Base-by-base conservation (phyloP, 1,284 basidiomycete genomes). In the Trametes hirsuta region DNA sequence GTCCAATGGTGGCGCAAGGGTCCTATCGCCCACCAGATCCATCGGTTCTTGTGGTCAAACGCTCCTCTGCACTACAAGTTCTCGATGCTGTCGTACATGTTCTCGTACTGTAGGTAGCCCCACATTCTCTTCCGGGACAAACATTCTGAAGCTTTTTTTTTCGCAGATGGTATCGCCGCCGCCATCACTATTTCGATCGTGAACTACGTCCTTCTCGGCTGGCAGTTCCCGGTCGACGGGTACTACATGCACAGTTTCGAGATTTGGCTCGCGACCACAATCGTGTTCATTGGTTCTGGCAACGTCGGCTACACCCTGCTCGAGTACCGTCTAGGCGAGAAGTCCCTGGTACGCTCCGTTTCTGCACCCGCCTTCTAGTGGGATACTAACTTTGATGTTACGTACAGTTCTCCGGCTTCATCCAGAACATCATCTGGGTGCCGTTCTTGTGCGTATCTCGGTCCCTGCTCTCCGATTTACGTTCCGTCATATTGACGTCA, bases 271-370 rank as follows among this genome's bases (percentile, higher is more conserved):
- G 77, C 82, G 53, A 81, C 81, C 49, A 74, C 81, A n/a, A 72
- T 84, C 48, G 77, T 85, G 37, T 85, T 84, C 73, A 75, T 76
- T 54, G 77, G 77, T 22, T 73, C 79, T 6, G 79, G 80, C 24
- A 84, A 82, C 67, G 62, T 84, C 53, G 77, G 79, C 0, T 80
- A 77, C 66, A 77, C 79, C 40, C 68, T 80, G 12, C 73, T 83
- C 14, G 79, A 82, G 65, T 84, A 82, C 67, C 82, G 83, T 37
- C 70, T 82, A 15, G 82, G 81, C 42, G 67, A 74, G 55, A 73
- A 69, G 63, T 58, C 65, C 8, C 57, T 78, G 53, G 68, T 75
- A 44, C 41, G 71, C 58, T 12, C 18, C 30, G n/a, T 62, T 64
- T 64, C 24, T 53, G 15, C 15, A 25, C 1, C 6, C 3, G 34